Evolutionary conservation across 352 stramenopile genomes (phyloP).

Genomic region (Phytophthora tubulina): DNA sequence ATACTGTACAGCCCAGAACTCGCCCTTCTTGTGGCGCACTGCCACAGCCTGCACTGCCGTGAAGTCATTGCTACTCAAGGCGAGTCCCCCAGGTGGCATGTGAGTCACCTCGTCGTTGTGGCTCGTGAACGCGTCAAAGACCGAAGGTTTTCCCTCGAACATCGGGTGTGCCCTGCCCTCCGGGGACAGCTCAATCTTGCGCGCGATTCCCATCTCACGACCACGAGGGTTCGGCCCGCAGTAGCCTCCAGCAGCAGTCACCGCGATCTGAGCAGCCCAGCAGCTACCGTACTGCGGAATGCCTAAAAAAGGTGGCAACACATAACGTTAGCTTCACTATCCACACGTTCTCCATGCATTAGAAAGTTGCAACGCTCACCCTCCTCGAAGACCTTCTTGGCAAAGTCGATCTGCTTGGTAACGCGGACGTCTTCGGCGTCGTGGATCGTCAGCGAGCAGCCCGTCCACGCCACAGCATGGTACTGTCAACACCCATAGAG

Average conservation of each 20-base stretch:
- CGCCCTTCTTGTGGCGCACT: slow-evolving; percentile 79
- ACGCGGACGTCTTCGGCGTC: slow-evolving; percentile 64
- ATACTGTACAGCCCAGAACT: slow-evolving; percentile 90
- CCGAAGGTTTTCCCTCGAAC: slow-evolving; percentile 82
- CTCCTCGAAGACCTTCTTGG: slow-evolving; percentile 71
- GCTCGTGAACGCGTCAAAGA: slow-evolving; percentile 86
- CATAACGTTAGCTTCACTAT: slow-evolving; percentile 7
- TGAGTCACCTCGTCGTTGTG: slow-evolving; percentile 88
- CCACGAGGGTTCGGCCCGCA: slow-evolving; percentile 74
- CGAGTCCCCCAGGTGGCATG: slow-evolving; percentile 66
- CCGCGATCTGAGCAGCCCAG: slow-evolving; percentile 85
- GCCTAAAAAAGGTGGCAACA: slow-evolving; percentile 35
- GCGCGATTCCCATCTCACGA: slow-evolving; percentile 79
- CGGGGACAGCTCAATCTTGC: slow-evolving; percentile 80
- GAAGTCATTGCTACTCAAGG: slow-evolving; percentile 73
- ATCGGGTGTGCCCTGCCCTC: slow-evolving; percentile 82
- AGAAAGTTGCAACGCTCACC: slow-evolving; percentile 34
- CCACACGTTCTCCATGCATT: background rate
- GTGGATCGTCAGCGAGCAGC: slow-evolving; percentile 80
- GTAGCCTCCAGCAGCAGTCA: slow-evolving; percentile 67
- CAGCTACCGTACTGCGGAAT: slow-evolving; percentile 85
- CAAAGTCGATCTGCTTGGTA: slow-evolving; percentile 80
- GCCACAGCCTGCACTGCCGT: slow-evolving; percentile 77
- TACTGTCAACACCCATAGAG: slow-evolving; percentile 45
- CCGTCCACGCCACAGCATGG: slow-evolving; percentile 81